Conservation (phyloP, 345 rosid genomes). For the Populus alba region DNA sequence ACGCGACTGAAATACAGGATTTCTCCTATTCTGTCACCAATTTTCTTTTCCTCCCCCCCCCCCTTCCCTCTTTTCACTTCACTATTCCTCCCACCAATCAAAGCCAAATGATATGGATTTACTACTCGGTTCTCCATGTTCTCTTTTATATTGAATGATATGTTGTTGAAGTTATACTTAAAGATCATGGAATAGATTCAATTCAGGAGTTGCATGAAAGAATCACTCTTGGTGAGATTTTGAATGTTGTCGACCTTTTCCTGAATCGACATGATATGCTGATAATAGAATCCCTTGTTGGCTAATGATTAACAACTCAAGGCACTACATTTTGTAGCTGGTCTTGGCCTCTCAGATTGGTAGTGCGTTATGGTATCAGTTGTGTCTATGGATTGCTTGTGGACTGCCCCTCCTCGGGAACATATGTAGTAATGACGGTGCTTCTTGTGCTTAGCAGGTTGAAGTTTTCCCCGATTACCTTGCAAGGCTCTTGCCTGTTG, state of each 20-base stretch:
- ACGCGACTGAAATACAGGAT: too few species aligned
- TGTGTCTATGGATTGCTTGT: not conserved
- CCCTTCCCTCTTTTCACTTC: not conserved
- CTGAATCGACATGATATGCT: conserved; percentile 20
- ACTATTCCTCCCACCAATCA: not conserved
- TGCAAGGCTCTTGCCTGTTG: conserved; percentile 23
- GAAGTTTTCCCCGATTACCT: conserved; percentile 15
- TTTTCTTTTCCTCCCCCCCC: not conserved
- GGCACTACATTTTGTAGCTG: conserved; percentile 6
- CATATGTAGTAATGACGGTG: not conserved
- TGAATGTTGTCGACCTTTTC: conserved; percentile 1
- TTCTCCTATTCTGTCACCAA: too few species aligned
- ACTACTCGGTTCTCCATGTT: not conserved
- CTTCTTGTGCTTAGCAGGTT: conserved; percentile 31
- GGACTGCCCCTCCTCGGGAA: not conserved
- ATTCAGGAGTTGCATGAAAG: not conserved
- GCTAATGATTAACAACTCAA: conserved; percentile 11
- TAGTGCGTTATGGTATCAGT: conserved; percentile 6
- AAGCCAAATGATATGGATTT: not conserved
- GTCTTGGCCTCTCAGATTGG: conserved; percentile 8
- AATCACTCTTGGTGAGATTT: not conserved
- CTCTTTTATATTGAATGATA: conserved; percentile 2
- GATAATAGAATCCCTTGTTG: not conserved
- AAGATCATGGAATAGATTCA: not conserved
- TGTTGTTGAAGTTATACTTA: not conserved